Percentiles rank a stretch among this genome's conserved stretches.
These are phyloP conservation scores for Citropsis articulata DNA, from an alignment of 345 rosid genomes.

Conservation along the genomic window DNA sequence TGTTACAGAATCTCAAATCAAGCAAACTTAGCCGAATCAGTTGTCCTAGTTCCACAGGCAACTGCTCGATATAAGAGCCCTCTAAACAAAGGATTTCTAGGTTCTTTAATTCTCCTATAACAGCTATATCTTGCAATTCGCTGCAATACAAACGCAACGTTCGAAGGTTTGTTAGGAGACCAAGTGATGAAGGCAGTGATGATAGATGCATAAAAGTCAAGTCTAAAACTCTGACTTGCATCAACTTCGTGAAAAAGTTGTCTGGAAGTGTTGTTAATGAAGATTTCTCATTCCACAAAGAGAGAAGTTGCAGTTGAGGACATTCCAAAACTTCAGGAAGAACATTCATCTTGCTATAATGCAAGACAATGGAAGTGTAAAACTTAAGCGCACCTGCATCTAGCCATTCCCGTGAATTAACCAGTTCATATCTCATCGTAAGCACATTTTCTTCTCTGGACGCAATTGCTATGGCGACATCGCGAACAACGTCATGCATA, in stretches of 20 bases:
- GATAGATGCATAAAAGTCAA: neutral
- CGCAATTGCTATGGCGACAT: conserved; percentile 13
- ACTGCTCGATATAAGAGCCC: neutral
- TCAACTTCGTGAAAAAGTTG: neutral
- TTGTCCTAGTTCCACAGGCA: conserved; percentile 25
- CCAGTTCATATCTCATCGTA: neutral
- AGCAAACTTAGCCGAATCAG: conserved; percentile 10
- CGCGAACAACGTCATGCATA: conserved; percentile 19
- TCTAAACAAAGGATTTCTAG: neutral
- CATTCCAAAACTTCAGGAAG: neutral
- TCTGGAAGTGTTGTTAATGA: neutral
- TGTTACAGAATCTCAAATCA: neutral
- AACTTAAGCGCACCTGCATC: neutral
- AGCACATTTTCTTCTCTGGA: neutral
- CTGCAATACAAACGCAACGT: neutral
- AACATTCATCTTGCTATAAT: neutral
- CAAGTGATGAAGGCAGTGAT: neutral
- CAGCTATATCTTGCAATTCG: neutral
- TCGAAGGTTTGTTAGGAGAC: neutral
- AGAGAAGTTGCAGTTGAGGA: neutral
- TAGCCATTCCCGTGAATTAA: neutral
- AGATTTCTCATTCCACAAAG: neutral
- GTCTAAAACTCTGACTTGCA: neutral
- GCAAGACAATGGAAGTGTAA: neutral
- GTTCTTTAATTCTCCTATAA: neutral